Conservation (phyloP, 129 eudicot genomes). For the Arctium lappa region DNA sequence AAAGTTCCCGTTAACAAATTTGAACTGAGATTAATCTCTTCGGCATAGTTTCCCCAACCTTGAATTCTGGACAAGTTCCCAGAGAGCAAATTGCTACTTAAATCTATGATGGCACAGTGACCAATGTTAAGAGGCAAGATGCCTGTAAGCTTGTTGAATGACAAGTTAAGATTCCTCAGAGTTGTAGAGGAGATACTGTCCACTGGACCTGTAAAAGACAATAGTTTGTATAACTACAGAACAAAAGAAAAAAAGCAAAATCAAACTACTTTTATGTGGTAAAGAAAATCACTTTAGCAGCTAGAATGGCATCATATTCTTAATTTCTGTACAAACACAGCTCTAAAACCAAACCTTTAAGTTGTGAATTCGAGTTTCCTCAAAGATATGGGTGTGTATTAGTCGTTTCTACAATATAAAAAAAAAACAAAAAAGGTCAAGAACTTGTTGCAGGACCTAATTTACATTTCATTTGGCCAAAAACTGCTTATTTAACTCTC, state of each 20-base stretch:
- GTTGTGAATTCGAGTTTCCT: not conserved
- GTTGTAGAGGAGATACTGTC: conserved; percentile 60
- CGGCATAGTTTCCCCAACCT: conserved; percentile 84
- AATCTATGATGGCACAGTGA: conserved; percentile 67
- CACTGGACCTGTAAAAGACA: conserved; percentile 58
- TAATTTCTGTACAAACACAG: not conserved
- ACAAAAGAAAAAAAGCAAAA: not conserved
- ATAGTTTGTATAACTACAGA: not conserved
- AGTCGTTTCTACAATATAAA: not conserved
- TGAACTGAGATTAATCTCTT: conserved; percentile 61
- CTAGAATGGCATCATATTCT: not conserved
- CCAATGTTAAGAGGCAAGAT: conserved; percentile 59
- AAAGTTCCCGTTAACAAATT: conserved; percentile 57
- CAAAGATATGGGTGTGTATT: not conserved
- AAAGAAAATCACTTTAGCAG: not conserved
- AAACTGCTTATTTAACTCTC: not conserved
- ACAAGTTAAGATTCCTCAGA: conserved; percentile 60
- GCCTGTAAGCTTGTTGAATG: conserved; percentile 73
- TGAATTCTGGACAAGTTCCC: conserved; percentile 67
- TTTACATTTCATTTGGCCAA: not conserved
- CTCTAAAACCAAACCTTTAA: too few relatives aligned
- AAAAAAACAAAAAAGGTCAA: not conserved
- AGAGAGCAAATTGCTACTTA: conserved; percentile 62
- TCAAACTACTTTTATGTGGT: not conserved
- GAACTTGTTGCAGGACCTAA: not conserved